A percentile compares a stretch with the other conserved stretches of the same genome.
Evolutionary conservation across 1,284 basidiomycete species (phyloP).

Genomic region (Earliella scabrosa): DNA sequence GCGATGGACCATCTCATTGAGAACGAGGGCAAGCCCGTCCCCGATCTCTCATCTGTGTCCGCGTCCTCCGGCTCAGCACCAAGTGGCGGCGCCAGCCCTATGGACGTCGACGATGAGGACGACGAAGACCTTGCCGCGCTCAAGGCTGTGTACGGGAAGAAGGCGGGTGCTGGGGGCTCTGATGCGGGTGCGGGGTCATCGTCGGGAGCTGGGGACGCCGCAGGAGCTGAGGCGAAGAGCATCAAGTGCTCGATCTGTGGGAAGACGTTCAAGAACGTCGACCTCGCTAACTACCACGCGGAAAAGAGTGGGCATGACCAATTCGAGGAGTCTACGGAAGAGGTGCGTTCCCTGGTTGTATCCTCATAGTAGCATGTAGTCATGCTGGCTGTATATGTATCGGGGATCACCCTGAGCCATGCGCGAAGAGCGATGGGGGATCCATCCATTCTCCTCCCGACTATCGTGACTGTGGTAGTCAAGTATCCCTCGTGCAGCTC

Average conservation of each 20-base stretch:
- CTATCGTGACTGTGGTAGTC: no score
- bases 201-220: constrained; percentile 42
- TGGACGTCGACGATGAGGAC: constrained; percentile 65
- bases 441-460: no score
- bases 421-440: no score
- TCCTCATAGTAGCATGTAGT: background rate
- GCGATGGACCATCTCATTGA: constrained; percentile 89
- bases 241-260: constrained; percentile 84
- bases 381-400: no score
- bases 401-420: no score
- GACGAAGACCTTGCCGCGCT: constrained; percentile 75
- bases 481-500: no score
- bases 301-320: constrained; percentile 95
- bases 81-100: constrained; percentile 40
- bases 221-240: constrained; percentile 71
- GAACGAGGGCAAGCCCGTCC: constrained; percentile 76
- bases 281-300: constrained; percentile 92
- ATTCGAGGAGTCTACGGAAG: constrained; percentile 95
- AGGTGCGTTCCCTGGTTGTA: constrained; percentile 59
- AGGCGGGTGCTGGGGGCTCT: constrained; percentile 10
- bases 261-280: constrained; percentile 88
- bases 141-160: constrained; percentile 49
- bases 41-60: constrained; percentile 52
- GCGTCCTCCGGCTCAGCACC: constrained; percentile 19
- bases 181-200: constrained; percentile 27